Evolutionary conservation across 2,329 filamentous ascomycete species (phyloP), one percentile per base, ranked within the genome.

Genomic region (Penicillium psychrosexuale): DNA sequence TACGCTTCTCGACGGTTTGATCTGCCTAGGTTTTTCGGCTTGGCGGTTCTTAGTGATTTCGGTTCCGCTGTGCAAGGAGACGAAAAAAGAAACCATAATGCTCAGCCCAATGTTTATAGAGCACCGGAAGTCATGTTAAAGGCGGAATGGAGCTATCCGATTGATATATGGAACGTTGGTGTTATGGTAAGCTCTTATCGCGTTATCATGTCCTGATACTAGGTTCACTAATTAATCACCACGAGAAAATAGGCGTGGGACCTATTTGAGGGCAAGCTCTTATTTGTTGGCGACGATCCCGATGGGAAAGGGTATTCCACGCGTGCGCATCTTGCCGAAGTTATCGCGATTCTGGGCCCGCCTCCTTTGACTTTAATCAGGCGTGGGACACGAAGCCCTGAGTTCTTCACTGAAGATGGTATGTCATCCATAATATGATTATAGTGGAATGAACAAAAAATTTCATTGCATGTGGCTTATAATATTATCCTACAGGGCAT

Each of bases 131-230:
- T 8, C 28, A 78, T 81, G 28, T 58, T 82, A 5, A 66, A 72
- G 60, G 66, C 68, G 0, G 66, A 72, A 0, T 82, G 78, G 79
- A 68, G 64, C 1, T 79, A 77, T 49, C 60, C 70, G 11, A 65
- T 81, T 27, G 79, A 82, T 62, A 78, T 82, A 48, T 83, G 79
- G 79, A 80, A 78, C 54, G 67, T 74, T 3, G 79, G 77, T 0
- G 72, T 71, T 46, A 75, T 82, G 77, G 78, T 80, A 66, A 67
- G 73, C 5, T 28, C 28, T 9, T 28, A 28, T 28, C 28, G 5
- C 8, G 8, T 8, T 28, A 1, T 8, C 8, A 28, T 28, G 28
- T 24, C 22, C 22, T 5, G 22, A 24, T 24, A 24, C 22, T 24
- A 24, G 5, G 22, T 24, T 24, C 5, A 5, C 2, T 24, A 24